A percentile compares a stretch with the other conserved stretches of the same genome.
phyloP scores from a whole-genome alignment of 116 monocot genomes.

The Posidonia oceanica region DNA sequence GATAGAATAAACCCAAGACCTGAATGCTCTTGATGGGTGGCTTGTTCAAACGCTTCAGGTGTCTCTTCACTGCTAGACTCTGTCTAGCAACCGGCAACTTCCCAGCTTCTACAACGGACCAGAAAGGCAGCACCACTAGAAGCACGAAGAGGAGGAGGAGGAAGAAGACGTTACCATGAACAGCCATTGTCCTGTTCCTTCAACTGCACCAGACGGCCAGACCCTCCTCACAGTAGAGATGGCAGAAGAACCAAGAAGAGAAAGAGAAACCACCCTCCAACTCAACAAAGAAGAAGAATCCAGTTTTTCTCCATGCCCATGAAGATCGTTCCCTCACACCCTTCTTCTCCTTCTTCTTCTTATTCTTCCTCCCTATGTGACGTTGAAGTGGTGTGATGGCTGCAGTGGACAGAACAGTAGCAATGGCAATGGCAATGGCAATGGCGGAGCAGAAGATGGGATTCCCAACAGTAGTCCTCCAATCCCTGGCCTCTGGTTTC shows the following conservation, averaged over 20 bases:
- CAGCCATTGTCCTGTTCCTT: background rate
- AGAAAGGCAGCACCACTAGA: background rate
- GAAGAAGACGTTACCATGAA: background rate
- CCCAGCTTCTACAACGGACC: background rate
- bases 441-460: background rate
- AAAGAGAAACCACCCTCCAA: background rate
- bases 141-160: slow-evolving; percentile 1
- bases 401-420: background rate
- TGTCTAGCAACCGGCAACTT: slow-evolving; percentile 4
- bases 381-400: no score
- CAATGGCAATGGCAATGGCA: background rate
- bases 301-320: background rate
- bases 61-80: slow-evolving; percentile 13
- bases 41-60: slow-evolving; percentile 26
- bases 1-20: slow-evolving; percentile 1
- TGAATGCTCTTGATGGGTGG: slow-evolving; percentile 16
- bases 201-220: no score
- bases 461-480: background rate
- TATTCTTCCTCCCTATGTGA: no score
- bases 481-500: background rate
- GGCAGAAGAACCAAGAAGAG: background rate
- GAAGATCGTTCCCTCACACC: no score
- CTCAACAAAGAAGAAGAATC: background rate
- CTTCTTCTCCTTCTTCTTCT: no score
- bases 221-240: background rate